phyloP scores from a whole-genome alignment of 306 rosid species.

The Gynostemma pentaphyllum region DNA sequence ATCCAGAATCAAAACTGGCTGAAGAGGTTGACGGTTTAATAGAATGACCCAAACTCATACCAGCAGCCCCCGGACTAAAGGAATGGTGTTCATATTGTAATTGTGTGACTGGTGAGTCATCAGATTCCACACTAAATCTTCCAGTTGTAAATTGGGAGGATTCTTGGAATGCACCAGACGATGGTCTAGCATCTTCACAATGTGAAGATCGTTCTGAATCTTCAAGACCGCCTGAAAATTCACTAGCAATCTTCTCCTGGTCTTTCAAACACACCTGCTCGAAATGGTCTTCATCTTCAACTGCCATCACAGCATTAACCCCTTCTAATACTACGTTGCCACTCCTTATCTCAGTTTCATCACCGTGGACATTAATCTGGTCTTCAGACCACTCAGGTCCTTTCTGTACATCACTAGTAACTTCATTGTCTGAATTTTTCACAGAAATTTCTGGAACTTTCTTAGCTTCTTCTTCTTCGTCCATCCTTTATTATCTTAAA shows the following conservation, averaged over 20 bases:
- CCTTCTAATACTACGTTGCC: slow-evolving; percentile 17
- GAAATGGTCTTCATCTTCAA: slow-evolving; percentile 37
- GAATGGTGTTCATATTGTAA: slow-evolving; percentile 30
- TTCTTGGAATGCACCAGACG: slow-evolving; percentile 34
- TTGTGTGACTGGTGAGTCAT: slow-evolving; percentile 35
- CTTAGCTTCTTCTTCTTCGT: slow-evolving; percentile 61
- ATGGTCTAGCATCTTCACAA: slow-evolving; percentile 35
- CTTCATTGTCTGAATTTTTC: slow-evolving; percentile 25
- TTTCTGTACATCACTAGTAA: slow-evolving; percentile 23
- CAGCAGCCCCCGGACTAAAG: slow-evolving; percentile 31
- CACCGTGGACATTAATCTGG: slow-evolving; percentile 14
- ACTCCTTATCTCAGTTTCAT: slow-evolving; percentile 17
- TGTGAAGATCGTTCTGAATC: slow-evolving; percentile 29
- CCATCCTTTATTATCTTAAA: slow-evolving; percentile 31
- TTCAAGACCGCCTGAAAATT: slow-evolving; percentile 13
- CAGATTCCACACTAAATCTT: slow-evolving; percentile 23
- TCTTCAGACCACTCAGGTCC: slow-evolving; percentile 20
- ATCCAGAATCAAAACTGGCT: slow-evolving; percentile 44
- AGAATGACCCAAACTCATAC: slow-evolving; percentile 30
- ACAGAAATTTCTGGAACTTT: slow-evolving; percentile 25
- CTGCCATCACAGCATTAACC: slow-evolving; percentile 19
- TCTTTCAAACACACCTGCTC: slow-evolving; percentile 67
- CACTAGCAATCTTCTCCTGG: slow-evolving; percentile 34
- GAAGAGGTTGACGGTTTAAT: slow-evolving; percentile 35
- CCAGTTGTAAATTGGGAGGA: slow-evolving; percentile 29